Evolutionary conservation across 768 basidiomycete species (phyloP).

Genomic region (Podaxis carcinomalis): DNA sequence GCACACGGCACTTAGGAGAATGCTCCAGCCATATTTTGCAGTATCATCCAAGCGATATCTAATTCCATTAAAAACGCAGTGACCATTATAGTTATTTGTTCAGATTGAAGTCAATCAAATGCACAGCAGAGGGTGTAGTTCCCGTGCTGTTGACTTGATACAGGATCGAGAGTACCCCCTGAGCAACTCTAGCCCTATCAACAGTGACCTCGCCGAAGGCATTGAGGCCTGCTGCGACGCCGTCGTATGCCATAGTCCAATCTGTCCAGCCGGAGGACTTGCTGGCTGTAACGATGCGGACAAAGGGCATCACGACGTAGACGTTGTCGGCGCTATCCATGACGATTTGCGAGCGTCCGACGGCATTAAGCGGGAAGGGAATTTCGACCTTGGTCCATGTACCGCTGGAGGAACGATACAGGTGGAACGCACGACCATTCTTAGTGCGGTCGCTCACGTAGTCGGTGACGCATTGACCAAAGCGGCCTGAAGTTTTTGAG

Average conservation of each 20-base stretch:
- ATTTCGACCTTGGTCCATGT: slow-evolving; percentile 44
- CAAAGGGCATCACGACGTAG: slow-evolving; percentile 41
- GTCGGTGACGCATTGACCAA: slow-evolving; percentile 40
- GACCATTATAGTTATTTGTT: slow-evolving; percentile 22
- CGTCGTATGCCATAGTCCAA: slow-evolving; percentile 42
- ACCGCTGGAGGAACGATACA: slow-evolving; percentile 35
- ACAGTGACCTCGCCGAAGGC: slow-evolving; percentile 45
- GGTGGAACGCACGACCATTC: slow-evolving; percentile 38
- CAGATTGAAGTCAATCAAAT: slow-evolving; percentile 36
- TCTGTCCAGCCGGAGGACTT: slow-evolving; percentile 41
- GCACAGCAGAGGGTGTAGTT: slow-evolving; percentile 37
- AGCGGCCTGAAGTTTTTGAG: slow-evolving; percentile 30
- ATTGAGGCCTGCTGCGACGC: slow-evolving; percentile 32
- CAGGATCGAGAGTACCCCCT: slow-evolving; percentile 35
- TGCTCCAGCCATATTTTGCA: too few species aligned
- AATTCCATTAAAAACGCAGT: background rate
- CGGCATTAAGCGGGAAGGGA: slow-evolving; percentile 36
- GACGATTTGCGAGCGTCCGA: slow-evolving; percentile 43
- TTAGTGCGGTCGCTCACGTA: slow-evolving; percentile 34
- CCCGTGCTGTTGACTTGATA: slow-evolving; percentile 40
- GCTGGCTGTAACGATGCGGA: slow-evolving; percentile 40
- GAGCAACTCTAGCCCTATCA: slow-evolving; percentile 33
- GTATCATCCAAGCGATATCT: too few species aligned
- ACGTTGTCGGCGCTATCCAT: slow-evolving; percentile 36
- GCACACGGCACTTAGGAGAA: too few species aligned